Base-by-base conservation (phyloP, 768 basidiomycete genomes). In the Mrakia gelida region DNA sequence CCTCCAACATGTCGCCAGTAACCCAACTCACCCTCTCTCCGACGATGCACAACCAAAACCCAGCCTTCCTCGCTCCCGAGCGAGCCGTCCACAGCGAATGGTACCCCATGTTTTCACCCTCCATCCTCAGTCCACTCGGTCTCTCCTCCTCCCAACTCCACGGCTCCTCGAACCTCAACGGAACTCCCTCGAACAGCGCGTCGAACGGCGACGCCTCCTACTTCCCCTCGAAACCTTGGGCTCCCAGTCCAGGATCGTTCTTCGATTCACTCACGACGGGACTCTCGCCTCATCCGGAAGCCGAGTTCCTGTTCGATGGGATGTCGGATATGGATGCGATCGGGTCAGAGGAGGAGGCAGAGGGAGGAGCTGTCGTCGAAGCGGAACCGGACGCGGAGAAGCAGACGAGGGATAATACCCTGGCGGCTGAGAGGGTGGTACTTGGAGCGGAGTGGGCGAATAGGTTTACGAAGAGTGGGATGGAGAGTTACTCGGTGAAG, bases 101-200 rank as follows among this genome's bases (percentile, higher is more conserved):
- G 67, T 70, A 41, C 67, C 67, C 67, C 41, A 70, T 70, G 67
- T 70, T 70, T 41, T 70, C 67, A 41, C 67, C 67, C 23, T 41
- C 67, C 67, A 34, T 70, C 67, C 34, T 70, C 38, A 70, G 34
- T 43, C 67, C 67, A 3, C 23, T 70, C 67, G 26, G 34, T n/a
- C 34, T 38, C 65, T 32, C 23, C 65, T 68, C 65, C 18, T 38
- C 65, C 2, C 38, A 3, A 3, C 38, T 8, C 10, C 63, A 8
- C 63, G 15, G 15, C 45, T 16, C 15, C 45, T 45, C 38, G 4
- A 38, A 45, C 49, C 16, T 52, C 59, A 59, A 59, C 59, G 26
- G 59, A 59, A 59, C 59, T 52, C 49, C 49, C 15, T 52, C 49
- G n/a, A 59, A 59, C 59, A 59, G 28, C 59, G n/a, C 26, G 7